Evolutionary conservation across 257 asterid genomes (phyloP).

Genomic region (Linderniella brevidens): DNA sequence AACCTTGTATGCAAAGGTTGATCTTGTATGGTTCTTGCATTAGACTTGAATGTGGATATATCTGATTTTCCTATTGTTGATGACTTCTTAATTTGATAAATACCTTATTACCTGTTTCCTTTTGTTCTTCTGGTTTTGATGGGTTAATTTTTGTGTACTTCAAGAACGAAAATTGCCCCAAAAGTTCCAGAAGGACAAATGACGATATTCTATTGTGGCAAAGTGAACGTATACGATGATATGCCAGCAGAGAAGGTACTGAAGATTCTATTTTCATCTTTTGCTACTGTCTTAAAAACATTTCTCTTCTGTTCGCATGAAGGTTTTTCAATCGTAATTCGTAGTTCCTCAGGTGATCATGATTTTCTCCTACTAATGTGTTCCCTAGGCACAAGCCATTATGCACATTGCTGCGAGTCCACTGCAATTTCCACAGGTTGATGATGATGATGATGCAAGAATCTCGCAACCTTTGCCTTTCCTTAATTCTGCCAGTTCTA

Average conservation of each 20-base stretch:
- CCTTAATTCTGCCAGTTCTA: conserved; percentile 25
- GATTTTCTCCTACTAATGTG: no score
- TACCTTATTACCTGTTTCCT: conserved; percentile 5
- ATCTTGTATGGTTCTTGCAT: no score
- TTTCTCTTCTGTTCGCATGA: neutral
- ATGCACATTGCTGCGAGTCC: conserved; percentile 85
- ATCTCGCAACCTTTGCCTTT: conserved; percentile 28
- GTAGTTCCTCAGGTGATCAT: neutral
- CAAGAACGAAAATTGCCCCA: no score
- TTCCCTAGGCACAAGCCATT: conserved; percentile 51
- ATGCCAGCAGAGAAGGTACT: conserved; percentile 74
- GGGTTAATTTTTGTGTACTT: conserved; percentile 8
- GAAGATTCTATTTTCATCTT: conserved; percentile 2
- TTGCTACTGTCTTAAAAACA: neutral
- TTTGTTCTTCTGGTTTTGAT: neutral
- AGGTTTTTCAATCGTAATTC: neutral
- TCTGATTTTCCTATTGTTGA: no score
- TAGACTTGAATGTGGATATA: no score
- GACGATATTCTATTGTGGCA: conserved; percentile 86
- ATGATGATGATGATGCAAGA: conserved; percentile 25
- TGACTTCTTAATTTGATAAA: no score
- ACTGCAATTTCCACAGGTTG: conserved; percentile 37
- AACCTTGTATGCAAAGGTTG: no score
- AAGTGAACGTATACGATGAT: conserved; percentile 81
- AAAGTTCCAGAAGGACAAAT: conserved; percentile 23